Base-by-base conservation (phyloP, 768 basidiomycete genomes). In the Tylopilus sp. region DNA sequence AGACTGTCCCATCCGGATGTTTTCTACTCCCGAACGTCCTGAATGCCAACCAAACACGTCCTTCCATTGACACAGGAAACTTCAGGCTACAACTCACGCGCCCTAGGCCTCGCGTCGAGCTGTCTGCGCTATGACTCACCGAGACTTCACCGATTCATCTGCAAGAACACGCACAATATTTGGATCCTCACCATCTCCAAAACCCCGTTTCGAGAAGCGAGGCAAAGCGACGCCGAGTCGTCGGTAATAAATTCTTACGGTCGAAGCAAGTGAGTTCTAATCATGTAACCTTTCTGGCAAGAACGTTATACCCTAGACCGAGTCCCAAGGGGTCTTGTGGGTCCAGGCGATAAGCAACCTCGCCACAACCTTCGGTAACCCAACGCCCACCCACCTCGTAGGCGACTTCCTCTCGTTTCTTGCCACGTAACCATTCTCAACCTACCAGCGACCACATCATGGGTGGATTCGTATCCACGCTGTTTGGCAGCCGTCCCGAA, bases 61-160 rank as follows among this genome's bases (percentile, higher is more conserved):
- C 17, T 14, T n/a, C n/a, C n/a, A n/a, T n/a, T n/a, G n/a, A n/a
- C n/a, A n/a, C n/a, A n/a, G n/a, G n/a, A n/a, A n/a, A n/a, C n/a
- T n/a, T n/a, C n/a, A n/a, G n/a, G n/a, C n/a, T n/a, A n/a, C n/a
- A n/a, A n/a, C n/a, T n/a, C n/a, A n/a, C n/a, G n/a, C n/a, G n/a
- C n/a, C n/a, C n/a, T n/a, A n/a, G n/a, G n/a, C n/a, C n/a, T n/a
- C n/a, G n/a, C n/a, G n/a, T n/a, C n/a, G n/a, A n/a, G n/a, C n/a
- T n/a, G n/a, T n/a, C n/a, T 29, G 25, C 51, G 49, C 14, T 61
- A 21, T 24, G 41, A 38, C 42, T 44, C 59, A 53, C 51, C 55
- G 48, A 43, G 19, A 4, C 37, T 8, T 22, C 21, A 40, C 41
- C 37, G 52, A 33, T 22, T 3, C 24, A 26, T 22, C 26, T 10